These are phyloP conservation scores for Mucor velutinosus DNA, from an alignment of 371 early-diverging fungal genomes.

Conservation along the genomic window DNA sequence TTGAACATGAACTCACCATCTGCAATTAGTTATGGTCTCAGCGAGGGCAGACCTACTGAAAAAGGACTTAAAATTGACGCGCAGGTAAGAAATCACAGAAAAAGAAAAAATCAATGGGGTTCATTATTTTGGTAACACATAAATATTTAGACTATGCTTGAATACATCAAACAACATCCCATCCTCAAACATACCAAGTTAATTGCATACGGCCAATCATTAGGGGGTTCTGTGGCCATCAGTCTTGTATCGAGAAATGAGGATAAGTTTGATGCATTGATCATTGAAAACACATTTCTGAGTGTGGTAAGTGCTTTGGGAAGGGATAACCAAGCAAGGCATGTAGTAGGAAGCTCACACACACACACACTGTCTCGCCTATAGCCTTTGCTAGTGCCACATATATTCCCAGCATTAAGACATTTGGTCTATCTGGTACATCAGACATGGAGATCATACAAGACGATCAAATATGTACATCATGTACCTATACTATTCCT, in stretches of 20 bases:
- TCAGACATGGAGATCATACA: conserved; percentile 88
- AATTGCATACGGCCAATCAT: conserved; percentile 90
- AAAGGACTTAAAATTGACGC: conserved; percentile 87
- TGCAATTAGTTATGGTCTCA: conserved; percentile 76
- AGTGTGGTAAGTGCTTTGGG: conserved; percentile 63
- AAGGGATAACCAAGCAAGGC: neutral
- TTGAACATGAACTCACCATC: neutral
- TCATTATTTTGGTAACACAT: neutral
- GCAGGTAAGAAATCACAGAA: conserved; percentile 53
- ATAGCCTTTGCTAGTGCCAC: conserved; percentile 85
- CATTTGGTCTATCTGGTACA: conserved; percentile 81
- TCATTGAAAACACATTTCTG: conserved; percentile 95
- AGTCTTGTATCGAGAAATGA: conserved; percentile 76
- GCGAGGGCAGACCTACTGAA: conserved; percentile 88
- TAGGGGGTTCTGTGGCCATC: conserved; percentile 96
- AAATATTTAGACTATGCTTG: conserved; percentile 70
- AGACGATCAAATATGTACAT: conserved; percentile 65
- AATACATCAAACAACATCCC: conserved; percentile 76
- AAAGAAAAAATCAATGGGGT: conserved; percentile 3
- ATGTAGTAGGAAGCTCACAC: neutral
- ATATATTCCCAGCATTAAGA: conserved; percentile 75
- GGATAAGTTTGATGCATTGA: conserved; percentile 74
- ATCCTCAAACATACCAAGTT: conserved; percentile 73
- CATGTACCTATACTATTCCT: conserved; percentile 83
- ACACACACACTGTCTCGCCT: neutral